Evolutionary conservation across 2,329 filamentous ascomycete species (phyloP).

Genomic region (Fusarium denticulatum): DNA sequence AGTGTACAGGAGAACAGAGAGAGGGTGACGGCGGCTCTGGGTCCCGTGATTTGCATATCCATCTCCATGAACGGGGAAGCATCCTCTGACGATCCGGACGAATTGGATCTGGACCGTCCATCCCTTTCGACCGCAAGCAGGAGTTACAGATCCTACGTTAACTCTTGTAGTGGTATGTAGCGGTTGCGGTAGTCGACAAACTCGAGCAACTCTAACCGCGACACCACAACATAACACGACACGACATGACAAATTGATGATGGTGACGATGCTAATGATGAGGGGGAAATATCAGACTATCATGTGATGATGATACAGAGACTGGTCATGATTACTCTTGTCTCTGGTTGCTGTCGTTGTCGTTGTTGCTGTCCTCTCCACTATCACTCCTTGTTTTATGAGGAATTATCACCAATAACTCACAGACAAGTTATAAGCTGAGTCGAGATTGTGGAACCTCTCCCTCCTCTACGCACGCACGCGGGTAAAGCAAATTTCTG

Average conservation of each 20-base stretch:
- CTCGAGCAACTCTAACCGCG: conserved; percentile 8
- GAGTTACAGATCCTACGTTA: conserved; percentile 10
- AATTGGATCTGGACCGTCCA: conserved; percentile 39
- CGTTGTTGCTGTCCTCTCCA: conserved; percentile 6
- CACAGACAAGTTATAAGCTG: conserved; percentile 19
- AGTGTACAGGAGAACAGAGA: neutral
- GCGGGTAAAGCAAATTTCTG: conserved; percentile 16
- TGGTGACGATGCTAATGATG: neutral
- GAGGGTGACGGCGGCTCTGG: conserved; percentile 3
- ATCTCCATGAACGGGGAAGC: conserved; percentile 39
- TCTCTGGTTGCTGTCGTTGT: neutral
- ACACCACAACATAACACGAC: neutral
- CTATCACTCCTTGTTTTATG: neutral
- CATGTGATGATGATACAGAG: conserved; percentile 15
- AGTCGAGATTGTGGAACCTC: conserved; percentile 10
- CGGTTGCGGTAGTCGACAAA: neutral
- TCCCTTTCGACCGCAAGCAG: conserved; percentile 31
- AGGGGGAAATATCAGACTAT: neutral
- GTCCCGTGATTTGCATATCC: conserved; percentile 39
- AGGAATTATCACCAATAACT: conserved; percentile 7
- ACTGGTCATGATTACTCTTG: conserved; percentile 5
- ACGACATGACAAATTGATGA: conserved; percentile 12
- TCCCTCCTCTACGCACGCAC: neutral
- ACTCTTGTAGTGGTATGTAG: neutral
- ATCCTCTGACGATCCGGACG: conserved; percentile 38